phyloP scores from a whole-genome alignment of 805 yeast genomes.

The Monosporozyma unispora region DNA sequence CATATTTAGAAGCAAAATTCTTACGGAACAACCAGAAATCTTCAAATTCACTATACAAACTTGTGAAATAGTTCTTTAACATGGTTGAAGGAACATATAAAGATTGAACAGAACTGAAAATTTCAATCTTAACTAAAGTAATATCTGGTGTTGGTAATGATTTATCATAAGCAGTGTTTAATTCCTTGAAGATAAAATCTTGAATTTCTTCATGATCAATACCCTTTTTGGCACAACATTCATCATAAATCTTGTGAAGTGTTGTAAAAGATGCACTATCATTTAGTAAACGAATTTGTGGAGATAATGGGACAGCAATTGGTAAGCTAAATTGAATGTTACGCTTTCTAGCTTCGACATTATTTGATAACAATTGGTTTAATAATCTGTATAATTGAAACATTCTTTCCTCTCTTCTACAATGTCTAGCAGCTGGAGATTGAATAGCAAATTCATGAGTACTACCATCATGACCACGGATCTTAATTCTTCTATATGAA shows the following conservation, averaged over 20 bases:
- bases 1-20: conserved; percentile 91
- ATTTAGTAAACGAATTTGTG: conserved; percentile 87
- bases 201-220: conserved; percentile 84
- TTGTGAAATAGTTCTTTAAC: conserved; percentile 66
- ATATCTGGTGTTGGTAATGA: conserved; percentile 89
- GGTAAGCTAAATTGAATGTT: conserved; percentile 81
- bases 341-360: conserved; percentile 83
- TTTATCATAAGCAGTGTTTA: conserved; percentile 89
- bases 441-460: conserved; percentile 91
- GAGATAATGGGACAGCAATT: conserved; percentile 85
- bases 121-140: conserved; percentile 81
- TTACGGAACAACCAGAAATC: conserved; percentile 97
- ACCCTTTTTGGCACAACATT: conserved; percentile 63
- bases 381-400: conserved; percentile 86
- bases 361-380: conserved; percentile 67
- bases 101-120: conserved; percentile 81
- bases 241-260: conserved; percentile 80
- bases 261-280: conserved; percentile 64
- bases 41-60: conserved; percentile 65
- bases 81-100: conserved; percentile 78
- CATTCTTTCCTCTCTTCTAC: conserved; percentile 91
- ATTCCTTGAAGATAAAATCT: conserved; percentile 72
- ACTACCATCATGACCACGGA: conserved; percentile 90
- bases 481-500: conserved; percentile 79
- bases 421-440: conserved; percentile 95